A percentile compares a stretch with the other conserved stretches of the same genome.
Evolutionary conservation across 495 filamentous ascomycete genomes (phyloP).

Genomic region (Usnea hakonensis): DNA sequence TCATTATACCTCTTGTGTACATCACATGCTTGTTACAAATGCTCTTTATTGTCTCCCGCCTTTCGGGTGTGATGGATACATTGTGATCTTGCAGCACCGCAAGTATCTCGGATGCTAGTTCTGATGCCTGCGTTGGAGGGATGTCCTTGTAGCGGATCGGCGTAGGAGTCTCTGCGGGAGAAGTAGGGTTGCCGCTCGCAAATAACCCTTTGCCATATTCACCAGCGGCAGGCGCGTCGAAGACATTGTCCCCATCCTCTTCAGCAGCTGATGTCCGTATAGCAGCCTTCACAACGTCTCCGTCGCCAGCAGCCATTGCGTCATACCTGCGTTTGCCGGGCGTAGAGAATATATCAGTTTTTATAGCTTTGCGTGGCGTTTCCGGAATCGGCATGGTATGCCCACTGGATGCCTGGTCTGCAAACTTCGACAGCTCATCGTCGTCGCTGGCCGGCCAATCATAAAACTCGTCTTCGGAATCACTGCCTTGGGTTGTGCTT

Average conservation of each 20-base stretch:
- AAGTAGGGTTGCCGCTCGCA: constrained; percentile 20
- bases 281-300: background rate
- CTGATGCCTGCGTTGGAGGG: constrained; percentile 32
- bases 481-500: constrained; percentile 24
- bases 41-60: constrained; percentile 36
- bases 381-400: constrained; percentile 29
- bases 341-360: constrained; percentile 38
- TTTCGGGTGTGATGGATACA: constrained; percentile 36
- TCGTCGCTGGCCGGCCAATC: constrained; percentile 40
- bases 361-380: constrained; percentile 41
- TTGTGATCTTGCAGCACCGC: constrained; percentile 42
- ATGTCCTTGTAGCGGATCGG: constrained; percentile 40
- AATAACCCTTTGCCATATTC: constrained; percentile 21
- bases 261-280: constrained; percentile 22
- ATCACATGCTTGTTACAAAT: constrained; percentile 51
- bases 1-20: constrained; percentile 47
- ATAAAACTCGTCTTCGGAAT: constrained; percentile 37
- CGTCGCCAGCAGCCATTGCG: constrained; percentile 29
- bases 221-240: constrained; percentile 23
- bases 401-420: constrained; percentile 16
- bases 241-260: constrained; percentile 21
- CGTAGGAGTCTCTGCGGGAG: constrained; percentile 42
- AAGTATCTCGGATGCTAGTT: constrained; percentile 46
- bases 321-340: constrained; percentile 47
- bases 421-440: constrained; percentile 25